Conservation (phyloP, 805 yeast species). For the Wickerhamiella kazuoi region DNA sequence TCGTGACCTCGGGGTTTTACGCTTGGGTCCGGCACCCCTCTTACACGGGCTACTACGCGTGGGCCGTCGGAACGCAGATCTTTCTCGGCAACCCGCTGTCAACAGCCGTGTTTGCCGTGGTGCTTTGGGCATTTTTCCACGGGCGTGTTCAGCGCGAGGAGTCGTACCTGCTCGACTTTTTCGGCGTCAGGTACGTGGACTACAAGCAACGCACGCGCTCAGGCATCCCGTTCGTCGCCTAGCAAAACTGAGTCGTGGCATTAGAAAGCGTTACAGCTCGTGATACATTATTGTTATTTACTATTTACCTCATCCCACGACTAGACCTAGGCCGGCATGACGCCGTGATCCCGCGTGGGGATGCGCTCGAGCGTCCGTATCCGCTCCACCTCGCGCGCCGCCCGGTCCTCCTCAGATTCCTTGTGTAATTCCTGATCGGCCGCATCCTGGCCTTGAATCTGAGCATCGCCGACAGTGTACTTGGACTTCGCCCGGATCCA, state of each 20-base stretch:
- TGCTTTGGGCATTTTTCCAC: conserved; percentile 52
- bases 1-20: conserved; percentile 66
- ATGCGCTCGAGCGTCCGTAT: too few relatives aligned
- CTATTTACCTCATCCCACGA: too few relatives aligned
- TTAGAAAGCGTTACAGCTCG: too few relatives aligned
- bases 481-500: conserved; percentile 38
- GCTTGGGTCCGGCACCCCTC: conserved; percentile 63
- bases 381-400: too few relatives aligned
- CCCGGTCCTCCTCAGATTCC: too few relatives aligned
- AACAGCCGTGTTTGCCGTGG: conserved; percentile 32
- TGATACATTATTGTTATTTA: too few relatives aligned
- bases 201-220: conserved; percentile 36
- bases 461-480: conserved; percentile 28
- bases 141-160: conserved; percentile 59
- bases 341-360: too few relatives aligned
- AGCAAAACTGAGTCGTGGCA: too few relatives aligned
- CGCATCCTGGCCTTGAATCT: too few relatives aligned
- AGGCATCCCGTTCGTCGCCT: conserved; percentile 64
- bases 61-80: conserved; percentile 81
- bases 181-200: conserved; percentile 43
- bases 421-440: too few relatives aligned
- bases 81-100: conserved; percentile 50
- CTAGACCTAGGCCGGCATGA: too few relatives aligned
- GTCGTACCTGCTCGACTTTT: conserved; percentile 40
- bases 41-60: conserved; percentile 78